These are phyloP conservation scores for Verticillium nubilum DNA, from an alignment of 2,329 filamentous ascomycete species.

Conservation along the genomic window DNA sequence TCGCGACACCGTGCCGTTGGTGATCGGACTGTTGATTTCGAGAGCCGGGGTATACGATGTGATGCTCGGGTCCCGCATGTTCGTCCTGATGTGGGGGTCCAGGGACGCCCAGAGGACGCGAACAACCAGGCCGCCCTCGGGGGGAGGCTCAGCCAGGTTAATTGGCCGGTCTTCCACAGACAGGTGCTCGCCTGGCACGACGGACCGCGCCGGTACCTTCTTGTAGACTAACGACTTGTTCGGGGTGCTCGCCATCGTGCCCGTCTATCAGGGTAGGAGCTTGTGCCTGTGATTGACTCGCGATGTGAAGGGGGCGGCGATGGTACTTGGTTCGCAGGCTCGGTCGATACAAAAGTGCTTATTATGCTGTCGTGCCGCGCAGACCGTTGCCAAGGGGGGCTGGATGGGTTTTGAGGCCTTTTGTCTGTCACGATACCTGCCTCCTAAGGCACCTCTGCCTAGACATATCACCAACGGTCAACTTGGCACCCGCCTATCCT, in stretches of 20 bases:
- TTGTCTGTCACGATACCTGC: no score
- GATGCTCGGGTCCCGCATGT: conserved; percentile 60
- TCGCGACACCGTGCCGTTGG: conserved; percentile 57
- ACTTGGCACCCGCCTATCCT: no score
- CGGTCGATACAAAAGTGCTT: no score
- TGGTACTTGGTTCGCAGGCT: no score
- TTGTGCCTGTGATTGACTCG: no score
- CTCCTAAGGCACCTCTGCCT: no score
- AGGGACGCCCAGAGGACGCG: conserved; percentile 70
- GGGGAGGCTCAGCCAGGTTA: conserved; percentile 53
- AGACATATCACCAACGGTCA: no score
- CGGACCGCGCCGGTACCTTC: conserved; percentile 56
- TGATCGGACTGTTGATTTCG: conserved; percentile 55
- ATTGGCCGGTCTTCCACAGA: conserved; percentile 60
- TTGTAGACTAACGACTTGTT: conserved; percentile 79
- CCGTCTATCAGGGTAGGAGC: background rate
- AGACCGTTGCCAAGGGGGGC: no score
- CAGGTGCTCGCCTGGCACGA: conserved; percentile 66
- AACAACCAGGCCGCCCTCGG: conserved; percentile 61
- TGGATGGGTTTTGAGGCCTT: no score
- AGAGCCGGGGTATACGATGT: conserved; percentile 67
- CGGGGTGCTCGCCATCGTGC: conserved; percentile 23
- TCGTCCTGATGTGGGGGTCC: conserved; percentile 80
- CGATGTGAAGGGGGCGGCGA: no score
- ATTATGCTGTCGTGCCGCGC: no score